Percentiles rank a stretch among this genome's conserved stretches.
Conservation (phyloP, 1,284 basidiomycete species). For the Stereum hirsutum region DNA sequence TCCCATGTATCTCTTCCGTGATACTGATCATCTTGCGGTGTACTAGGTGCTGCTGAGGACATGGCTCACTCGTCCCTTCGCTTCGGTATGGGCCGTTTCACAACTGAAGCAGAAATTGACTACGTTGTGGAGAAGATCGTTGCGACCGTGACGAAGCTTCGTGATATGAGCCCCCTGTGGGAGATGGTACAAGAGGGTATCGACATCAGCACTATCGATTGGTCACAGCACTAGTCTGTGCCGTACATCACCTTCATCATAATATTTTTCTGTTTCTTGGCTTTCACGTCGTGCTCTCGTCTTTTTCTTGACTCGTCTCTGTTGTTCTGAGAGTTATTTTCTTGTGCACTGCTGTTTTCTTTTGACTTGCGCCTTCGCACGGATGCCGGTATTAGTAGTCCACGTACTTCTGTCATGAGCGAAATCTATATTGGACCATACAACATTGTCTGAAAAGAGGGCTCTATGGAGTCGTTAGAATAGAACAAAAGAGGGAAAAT, state of each 20-base stretch:
- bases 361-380: no score
- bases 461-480: no score
- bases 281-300: neutral
- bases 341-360: no score
- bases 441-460: no score
- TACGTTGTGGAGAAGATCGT: slow-evolving; percentile 90
- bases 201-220: slow-evolving; percentile 88
- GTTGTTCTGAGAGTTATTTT: no score
- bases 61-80: slow-evolving; percentile 98
- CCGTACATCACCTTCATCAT: neutral
- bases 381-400: no score
- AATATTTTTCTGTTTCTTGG: neutral
- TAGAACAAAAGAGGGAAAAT: no score
- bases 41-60: slow-evolving; percentile 84
- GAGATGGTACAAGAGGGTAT: slow-evolving; percentile 99
- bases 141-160: slow-evolving; percentile 66
- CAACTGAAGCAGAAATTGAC: slow-evolving; percentile 95
- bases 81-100: slow-evolving; percentile 98
- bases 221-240: slow-evolving; percentile 57
- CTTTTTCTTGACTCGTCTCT: neutral
- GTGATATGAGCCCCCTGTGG: slow-evolving; percentile 88
- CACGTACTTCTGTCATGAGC: no score
- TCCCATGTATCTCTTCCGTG: slow-evolving; percentile 3
- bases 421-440: no score
- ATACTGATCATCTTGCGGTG: slow-evolving; percentile 4